Evolutionary conservation across 352 stramenopile genomes (phyloP).

Genomic region (Phytophthora tentaculata): DNA sequence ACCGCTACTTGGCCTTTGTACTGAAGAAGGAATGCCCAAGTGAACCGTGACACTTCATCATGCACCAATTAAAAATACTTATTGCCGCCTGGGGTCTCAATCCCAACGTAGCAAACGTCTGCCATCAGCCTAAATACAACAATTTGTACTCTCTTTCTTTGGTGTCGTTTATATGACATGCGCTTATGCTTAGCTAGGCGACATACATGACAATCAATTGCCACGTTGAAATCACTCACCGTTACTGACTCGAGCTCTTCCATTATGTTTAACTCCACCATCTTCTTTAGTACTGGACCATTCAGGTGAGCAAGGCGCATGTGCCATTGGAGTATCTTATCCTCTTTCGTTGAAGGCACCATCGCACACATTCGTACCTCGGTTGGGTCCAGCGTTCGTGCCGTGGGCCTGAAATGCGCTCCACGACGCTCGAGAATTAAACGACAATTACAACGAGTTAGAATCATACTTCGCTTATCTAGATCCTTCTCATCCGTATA

Average conservation of each 20-base stretch:
- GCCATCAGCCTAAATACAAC: neutral
- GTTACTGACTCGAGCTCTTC: neutral
- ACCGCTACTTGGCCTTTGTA: neutral
- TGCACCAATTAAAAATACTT: conserved; percentile 3
- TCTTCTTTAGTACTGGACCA: neutral
- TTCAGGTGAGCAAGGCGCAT: neutral
- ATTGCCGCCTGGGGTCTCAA: neutral
- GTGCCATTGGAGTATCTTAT: neutral
- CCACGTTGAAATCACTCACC: neutral
- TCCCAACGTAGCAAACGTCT: neutral
- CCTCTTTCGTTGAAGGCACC: neutral
- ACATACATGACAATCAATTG: neutral
- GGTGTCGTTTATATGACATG: neutral
- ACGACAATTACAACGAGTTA: neutral
- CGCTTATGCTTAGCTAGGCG: neutral
- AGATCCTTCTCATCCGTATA: neutral
- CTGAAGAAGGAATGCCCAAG: neutral
- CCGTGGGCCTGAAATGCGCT: neutral
- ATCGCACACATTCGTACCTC: neutral
- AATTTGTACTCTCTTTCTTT: neutral
- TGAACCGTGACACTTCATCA: neutral
- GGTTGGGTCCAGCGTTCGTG: neutral
- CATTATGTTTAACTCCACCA: neutral
- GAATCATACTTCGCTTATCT: neutral
- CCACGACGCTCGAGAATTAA: neutral